Conservation (phyloP, 768 basidiomycete species). For the Mycena maculata region DNA sequence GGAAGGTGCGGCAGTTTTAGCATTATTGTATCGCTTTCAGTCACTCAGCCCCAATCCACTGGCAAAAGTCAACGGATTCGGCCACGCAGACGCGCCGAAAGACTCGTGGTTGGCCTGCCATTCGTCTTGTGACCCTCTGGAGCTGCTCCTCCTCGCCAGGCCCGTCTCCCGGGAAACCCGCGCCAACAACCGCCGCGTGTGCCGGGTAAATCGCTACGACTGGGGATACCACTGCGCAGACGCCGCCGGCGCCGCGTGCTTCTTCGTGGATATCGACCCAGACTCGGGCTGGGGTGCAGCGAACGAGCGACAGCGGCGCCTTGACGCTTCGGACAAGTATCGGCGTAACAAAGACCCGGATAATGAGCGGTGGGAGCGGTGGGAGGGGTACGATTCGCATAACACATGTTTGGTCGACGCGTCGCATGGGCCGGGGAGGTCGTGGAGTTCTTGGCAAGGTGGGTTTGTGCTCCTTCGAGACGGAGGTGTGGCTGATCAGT, state of each 20-base stretch:
- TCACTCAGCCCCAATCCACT: background rate
- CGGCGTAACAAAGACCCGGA: constrained; percentile 19
- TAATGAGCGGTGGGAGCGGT: constrained; percentile 24
- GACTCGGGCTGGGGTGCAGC: constrained; percentile 31
- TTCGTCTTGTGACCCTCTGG: constrained; percentile 23
- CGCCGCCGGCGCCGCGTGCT: background rate
- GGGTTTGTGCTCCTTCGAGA: background rate
- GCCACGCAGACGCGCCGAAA: background rate
- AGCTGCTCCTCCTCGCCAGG: constrained; percentile 24
- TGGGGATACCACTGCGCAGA: constrained; percentile 22
- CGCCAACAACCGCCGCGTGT: constrained; percentile 10
- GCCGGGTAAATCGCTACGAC: constrained; percentile 31
- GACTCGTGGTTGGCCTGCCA: constrained; percentile 33
- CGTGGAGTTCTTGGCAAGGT: constrained; percentile 22
- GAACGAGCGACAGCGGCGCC: constrained; percentile 8
- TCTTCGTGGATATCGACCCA: constrained; percentile 28
- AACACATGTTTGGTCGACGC: constrained; percentile 30
- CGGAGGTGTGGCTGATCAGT: background rate
- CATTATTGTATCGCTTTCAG: background rate
- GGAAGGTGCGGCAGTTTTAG: constrained; percentile 25
- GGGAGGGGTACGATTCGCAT: background rate
- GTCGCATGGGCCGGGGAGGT: constrained; percentile 16
- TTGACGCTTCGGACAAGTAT: background rate
- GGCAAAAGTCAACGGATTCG: constrained; percentile 28
- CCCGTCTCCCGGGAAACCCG: constrained; percentile 11